These are phyloP conservation scores for Thalia dealbata DNA, from an alignment of 176 grass and related monocot genomes.

Conservation along the genomic window DNA sequence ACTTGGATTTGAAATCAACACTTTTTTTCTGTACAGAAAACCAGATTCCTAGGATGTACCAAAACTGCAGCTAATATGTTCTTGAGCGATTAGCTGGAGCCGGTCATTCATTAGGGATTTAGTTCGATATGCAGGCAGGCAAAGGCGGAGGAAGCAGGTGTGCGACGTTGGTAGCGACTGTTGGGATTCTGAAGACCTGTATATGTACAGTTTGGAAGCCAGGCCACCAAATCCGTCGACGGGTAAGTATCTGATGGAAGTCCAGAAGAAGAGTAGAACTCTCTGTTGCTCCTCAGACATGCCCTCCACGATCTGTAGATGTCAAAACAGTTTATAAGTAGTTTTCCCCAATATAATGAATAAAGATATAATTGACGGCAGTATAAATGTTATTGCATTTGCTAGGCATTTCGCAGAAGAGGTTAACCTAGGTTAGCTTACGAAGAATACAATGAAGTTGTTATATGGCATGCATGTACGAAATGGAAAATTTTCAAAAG, in stretches of 20 bases:
- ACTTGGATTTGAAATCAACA: neutral
- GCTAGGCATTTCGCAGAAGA: too few relatives aligned
- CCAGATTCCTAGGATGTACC: conserved; percentile 43
- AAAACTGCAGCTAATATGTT: conserved; percentile 88
- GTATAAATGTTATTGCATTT: neutral
- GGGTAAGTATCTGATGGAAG: conserved; percentile 82
- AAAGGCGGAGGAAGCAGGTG: conserved; percentile 93
- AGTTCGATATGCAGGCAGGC: conserved; percentile 65
- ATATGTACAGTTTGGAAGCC: conserved; percentile 81
- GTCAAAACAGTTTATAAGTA: neutral
- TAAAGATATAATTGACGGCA: too few relatives aligned
- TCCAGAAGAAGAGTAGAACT: conserved; percentile 91
- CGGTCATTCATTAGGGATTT: conserved; percentile 35
- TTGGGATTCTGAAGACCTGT: conserved; percentile 49
- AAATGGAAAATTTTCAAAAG: too few relatives aligned
- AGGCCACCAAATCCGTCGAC: conserved; percentile 74
- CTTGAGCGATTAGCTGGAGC: conserved; percentile 70
- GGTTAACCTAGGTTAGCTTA: too few relatives aligned
- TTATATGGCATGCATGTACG: too few relatives aligned
- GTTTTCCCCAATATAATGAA: neutral
- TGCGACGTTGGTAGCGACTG: conserved; percentile 75
- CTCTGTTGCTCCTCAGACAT: conserved; percentile 73
- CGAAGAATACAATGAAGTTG: too few relatives aligned
- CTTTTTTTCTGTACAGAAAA: neutral
- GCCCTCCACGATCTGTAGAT: conserved; percentile 54